Base-by-base conservation (phyloP, 495 filamentous ascomycete genomes). In the Acidiella bohemica region DNA sequence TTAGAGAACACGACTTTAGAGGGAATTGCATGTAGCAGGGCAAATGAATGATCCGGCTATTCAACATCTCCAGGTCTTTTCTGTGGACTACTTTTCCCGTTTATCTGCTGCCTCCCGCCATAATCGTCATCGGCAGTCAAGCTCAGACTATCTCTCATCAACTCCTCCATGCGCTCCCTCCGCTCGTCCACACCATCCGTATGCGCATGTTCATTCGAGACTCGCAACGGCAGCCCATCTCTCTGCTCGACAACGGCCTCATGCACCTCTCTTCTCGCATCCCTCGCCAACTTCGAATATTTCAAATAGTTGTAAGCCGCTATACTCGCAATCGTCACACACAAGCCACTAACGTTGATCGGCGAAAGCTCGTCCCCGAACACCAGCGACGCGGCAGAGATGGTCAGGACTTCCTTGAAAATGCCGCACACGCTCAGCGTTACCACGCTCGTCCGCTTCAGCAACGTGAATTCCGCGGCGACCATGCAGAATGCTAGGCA, bases 381-480 rank as follows among this genome's bases (percentile, higher is more conserved):
- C 5, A 92, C 75, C 11, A 92, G 58, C 14, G 81, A 82, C 0
- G 90, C 92, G 1, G 84, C 84, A 27, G 75, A 76, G 54, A 99
- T 96, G 5, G 92, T 99, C 37, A 99, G 78, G 9, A 94, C 92
- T 62, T 99, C 92, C 61, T 99, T 99, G 68, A 99, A 96, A 37
- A 96, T 99, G 33, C 92, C 92, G 47, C 86, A 92, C 40, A 99
- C 95, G 36, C 80, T 86, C 34, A 99, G 70, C 0, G 92, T 96
- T 33, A 99, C 92, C 37, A 99, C 92, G 5, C 80, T 86, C 4
- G 87, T 96, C 23, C 92, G 84, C 67, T 95, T 78, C 30, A 99
- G 69, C 21, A 99, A 70, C 23, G 92, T 88, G 52, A 96, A 99
- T 62, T 99, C 92, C 32, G 84, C 84, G 1, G 84, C 72, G 23